These are phyloP conservation scores for Brettanomyces anomalus DNA, from an alignment of 805 yeast genomes.

Conservation along the genomic window DNA sequence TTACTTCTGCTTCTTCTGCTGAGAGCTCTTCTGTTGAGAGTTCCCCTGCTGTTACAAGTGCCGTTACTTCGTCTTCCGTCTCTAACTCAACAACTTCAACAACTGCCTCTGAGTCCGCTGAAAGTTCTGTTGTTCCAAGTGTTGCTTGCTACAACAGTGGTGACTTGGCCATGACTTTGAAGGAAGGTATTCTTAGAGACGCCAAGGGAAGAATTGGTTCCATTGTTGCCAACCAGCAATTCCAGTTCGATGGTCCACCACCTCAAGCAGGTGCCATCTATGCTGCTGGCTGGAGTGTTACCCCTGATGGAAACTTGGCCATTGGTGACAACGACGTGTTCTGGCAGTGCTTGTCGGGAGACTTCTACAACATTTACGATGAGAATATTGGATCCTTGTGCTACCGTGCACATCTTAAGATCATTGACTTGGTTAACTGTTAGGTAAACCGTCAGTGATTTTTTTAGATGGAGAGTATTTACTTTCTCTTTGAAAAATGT, in stretches of 20 bases:
- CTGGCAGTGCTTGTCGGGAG: constrained; percentile 48
- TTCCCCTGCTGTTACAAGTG: constrained; percentile 30
- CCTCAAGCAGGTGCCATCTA: constrained; percentile 51
- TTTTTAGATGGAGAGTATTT: too few relatives aligned
- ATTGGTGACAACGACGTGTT: constrained; percentile 38
- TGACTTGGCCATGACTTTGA: constrained; percentile 36
- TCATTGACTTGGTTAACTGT: constrained; percentile 33
- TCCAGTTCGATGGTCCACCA: constrained; percentile 60
- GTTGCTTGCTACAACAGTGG: constrained; percentile 28
- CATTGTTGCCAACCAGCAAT: constrained; percentile 53
- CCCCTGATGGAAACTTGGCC: constrained; percentile 37
- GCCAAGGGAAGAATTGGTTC: constrained; percentile 45
- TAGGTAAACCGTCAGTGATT: constrained; percentile 6
- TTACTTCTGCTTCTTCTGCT: constrained; percentile 13
- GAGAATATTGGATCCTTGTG: constrained; percentile 39
- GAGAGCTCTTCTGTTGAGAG: constrained; percentile 8
- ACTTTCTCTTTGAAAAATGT: too few relatives aligned
- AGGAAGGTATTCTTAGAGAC: constrained; percentile 35
- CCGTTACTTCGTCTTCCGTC: constrained; percentile 21
- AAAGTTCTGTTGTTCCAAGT: constrained; percentile 11
- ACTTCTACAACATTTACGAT: constrained; percentile 51
- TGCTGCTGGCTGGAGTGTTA: constrained; percentile 44
- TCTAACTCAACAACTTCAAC: constrained; percentile 22
- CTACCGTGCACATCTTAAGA: constrained; percentile 33
- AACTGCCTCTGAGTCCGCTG: constrained; percentile 16